phyloP scores from a whole-genome alignment of 2,329 filamentous ascomycete species.

The Venturia nashicola region DNA sequence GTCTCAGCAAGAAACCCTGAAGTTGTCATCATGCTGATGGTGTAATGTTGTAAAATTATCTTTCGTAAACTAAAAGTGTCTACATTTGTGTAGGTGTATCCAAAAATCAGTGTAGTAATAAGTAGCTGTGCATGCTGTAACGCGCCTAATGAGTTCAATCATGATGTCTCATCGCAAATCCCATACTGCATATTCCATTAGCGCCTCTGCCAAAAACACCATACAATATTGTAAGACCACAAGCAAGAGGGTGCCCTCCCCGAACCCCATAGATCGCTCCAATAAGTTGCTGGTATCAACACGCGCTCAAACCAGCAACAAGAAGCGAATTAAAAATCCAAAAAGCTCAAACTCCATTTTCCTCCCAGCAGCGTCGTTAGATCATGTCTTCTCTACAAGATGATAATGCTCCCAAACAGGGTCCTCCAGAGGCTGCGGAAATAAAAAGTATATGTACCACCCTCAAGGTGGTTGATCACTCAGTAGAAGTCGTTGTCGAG shows the following conservation, averaged over 20 bases:
- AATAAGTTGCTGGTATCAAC: background rate
- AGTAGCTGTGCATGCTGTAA: background rate
- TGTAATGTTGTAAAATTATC: background rate
- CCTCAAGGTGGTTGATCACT: background rate
- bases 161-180: background rate
- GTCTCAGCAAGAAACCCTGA: too few relatives aligned
- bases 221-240: background rate
- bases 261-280: background rate
- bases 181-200: background rate
- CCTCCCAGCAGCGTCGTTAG: background rate
- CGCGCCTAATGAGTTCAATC: background rate
- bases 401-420: background rate
- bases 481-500: background rate
- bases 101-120: background rate
- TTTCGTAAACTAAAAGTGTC: background rate
- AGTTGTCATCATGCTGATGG: too few relatives aligned
- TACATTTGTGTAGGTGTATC: background rate
- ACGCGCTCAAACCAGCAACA: background rate
- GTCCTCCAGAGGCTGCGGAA: slow-evolving; percentile 2
- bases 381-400: background rate
- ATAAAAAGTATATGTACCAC: background rate
- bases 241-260: background rate
- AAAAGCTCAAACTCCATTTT: background rate
- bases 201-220: background rate
- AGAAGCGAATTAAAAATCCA: background rate